phyloP scores from a whole-genome alignment of 805 yeast genomes.

The Kluyveromyces lactis region DNA sequence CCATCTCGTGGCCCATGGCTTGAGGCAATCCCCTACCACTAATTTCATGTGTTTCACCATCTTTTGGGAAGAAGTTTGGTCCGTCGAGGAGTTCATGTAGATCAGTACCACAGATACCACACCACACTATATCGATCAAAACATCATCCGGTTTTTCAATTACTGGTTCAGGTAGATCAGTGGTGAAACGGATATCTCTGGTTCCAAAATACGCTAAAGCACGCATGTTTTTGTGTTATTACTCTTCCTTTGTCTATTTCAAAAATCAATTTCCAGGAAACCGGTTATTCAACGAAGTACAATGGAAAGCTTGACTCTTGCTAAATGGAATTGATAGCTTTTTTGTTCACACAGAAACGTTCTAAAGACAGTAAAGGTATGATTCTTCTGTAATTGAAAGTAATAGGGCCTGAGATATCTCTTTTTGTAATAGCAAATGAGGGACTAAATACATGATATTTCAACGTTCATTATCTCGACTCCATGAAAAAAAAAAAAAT shows the following conservation, averaged over 20 bases:
- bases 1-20: slow-evolving; percentile 47
- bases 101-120: slow-evolving; percentile 62
- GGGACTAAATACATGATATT: too few species aligned
- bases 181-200: slow-evolving; percentile 35
- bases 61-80: slow-evolving; percentile 47
- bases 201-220: slow-evolving; percentile 42
- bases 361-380: too few species aligned
- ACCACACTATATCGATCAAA: slow-evolving; percentile 37
- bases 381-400: too few species aligned
- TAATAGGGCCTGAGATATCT: too few species aligned
- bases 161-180: slow-evolving; percentile 29
- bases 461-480: too few species aligned
- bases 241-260: not conserved
- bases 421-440: too few species aligned
- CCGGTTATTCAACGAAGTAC: too few species aligned
- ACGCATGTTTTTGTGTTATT: slow-evolving; percentile 29
- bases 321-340: too few species aligned
- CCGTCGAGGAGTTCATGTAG: slow-evolving; percentile 49
- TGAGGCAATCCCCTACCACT: slow-evolving; percentile 37
- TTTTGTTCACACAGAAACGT: too few species aligned
- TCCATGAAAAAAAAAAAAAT: too few species aligned
- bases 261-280: too few species aligned
- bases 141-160: slow-evolving; percentile 33
- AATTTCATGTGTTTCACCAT: slow-evolving; percentile 31
- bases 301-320: too few species aligned